These are phyloP conservation scores for Capronia coronata DNA, from an alignment of 2,329 filamentous ascomycete species.

Conservation along the genomic window DNA sequence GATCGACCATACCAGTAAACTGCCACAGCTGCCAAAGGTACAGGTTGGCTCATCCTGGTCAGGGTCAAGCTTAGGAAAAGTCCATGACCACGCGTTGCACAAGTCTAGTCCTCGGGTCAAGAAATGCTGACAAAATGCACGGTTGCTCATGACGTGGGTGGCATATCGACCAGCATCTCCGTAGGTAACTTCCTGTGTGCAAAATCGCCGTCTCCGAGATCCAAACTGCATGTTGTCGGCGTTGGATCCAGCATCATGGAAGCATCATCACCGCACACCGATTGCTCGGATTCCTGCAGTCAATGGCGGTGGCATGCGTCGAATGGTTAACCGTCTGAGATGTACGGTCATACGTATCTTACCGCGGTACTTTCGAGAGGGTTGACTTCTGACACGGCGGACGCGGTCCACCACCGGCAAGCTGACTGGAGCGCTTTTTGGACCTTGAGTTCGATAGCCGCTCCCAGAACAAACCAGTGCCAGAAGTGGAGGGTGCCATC, in stretches of 20 bases:
- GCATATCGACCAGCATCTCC: not conserved
- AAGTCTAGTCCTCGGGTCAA: slow-evolving; percentile 1
- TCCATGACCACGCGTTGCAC: slow-evolving; percentile 8
- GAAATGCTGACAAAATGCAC: slow-evolving; percentile 7
- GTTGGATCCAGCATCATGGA: not conserved
- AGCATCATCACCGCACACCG: not conserved
- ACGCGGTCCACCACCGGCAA: slow-evolving; percentile 7
- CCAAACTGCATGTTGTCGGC: not conserved
- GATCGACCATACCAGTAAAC: not conserved
- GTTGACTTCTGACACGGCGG: not conserved
- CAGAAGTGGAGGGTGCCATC: not conserved
- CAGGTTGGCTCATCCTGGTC: not conserved
- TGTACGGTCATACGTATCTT: no score
- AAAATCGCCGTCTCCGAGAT: not conserved
- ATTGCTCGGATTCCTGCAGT: not conserved
- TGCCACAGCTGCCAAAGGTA: not conserved
- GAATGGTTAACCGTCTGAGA: no score
- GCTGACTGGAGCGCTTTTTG: slow-evolving; percentile 18
- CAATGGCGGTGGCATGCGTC: not conserved
- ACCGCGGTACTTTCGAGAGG: not conserved
- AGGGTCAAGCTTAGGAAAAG: not conserved
- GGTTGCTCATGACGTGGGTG: slow-evolving; percentile 15
- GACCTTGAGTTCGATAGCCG: slow-evolving; percentile 8
- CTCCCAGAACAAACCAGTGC: not conserved
- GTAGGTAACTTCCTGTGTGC: not conserved